Conservation (phyloP, 106 monocot species). For the Acorus gramineus region DNA sequence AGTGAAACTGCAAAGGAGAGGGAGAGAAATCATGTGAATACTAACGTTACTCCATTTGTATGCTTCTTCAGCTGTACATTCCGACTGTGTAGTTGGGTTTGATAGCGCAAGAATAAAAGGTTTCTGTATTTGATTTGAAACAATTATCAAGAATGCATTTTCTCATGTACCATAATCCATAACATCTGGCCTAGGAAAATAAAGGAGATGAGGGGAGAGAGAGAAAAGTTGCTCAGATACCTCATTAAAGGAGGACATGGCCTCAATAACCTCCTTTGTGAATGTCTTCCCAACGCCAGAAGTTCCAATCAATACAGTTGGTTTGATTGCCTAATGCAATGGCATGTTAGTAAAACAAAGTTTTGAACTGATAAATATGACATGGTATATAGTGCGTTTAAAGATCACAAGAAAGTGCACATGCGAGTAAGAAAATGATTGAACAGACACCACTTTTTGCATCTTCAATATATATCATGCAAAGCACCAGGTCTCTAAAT, state of each 20-base stretch:
- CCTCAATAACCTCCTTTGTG: constrained; percentile 52
- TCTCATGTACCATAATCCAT: no score
- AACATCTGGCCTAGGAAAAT: no score
- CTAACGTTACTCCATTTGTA: constrained; percentile 86
- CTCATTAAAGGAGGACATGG: constrained; percentile 40
- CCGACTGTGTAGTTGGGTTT: constrained; percentile 89
- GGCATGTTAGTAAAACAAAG: not conserved
- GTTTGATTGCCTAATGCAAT: constrained; percentile 34
- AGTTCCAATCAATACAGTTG: constrained; percentile 43
- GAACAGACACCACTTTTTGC: no score
- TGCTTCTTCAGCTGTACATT: constrained; percentile 89
- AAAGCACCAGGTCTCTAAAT: no score
- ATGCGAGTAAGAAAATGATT: no score
- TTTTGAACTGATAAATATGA: no score
- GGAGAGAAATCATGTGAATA: not conserved
- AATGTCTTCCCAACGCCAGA: constrained; percentile 49
- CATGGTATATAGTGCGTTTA: no score
- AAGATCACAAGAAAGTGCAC: no score
- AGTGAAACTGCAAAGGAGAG: not conserved
- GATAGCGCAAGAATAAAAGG: constrained; percentile 85
- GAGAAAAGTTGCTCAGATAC: constrained; percentile 3
- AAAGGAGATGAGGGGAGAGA: not conserved
- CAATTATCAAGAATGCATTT: not conserved
- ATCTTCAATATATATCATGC: no score
- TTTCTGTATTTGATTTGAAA: constrained; percentile 31